phyloP scores from a whole-genome alignment of 352 stramenopile species.

The Aphanomyces invadans region DNA sequence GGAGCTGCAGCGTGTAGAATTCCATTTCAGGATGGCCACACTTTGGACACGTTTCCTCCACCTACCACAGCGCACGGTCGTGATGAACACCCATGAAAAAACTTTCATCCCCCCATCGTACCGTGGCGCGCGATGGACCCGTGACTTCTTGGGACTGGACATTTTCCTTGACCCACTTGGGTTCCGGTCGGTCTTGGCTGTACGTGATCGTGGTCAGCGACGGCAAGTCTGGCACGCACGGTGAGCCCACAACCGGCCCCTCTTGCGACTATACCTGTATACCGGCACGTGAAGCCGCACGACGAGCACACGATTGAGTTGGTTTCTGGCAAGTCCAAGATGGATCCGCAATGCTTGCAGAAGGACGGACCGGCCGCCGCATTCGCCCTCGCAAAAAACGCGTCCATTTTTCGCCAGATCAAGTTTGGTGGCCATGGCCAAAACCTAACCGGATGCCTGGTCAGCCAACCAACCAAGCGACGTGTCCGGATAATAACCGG shows the following conservation, averaged over 20 bases:
- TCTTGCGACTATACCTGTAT: slow-evolving; percentile 46
- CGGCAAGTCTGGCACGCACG: slow-evolving; percentile 46
- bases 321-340: slow-evolving; percentile 79
- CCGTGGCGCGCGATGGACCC: slow-evolving; percentile 85
- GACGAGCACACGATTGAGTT: slow-evolving; percentile 83
- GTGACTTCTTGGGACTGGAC: slow-evolving; percentile 73
- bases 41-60: slow-evolving; percentile 98
- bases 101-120: slow-evolving; percentile 98
- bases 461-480: not conserved
- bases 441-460: not conserved
- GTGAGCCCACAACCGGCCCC: too few relatives aligned
- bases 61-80: too few relatives aligned
- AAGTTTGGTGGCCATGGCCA: not conserved
- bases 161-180: slow-evolving; percentile 73
- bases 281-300: slow-evolving; percentile 79
- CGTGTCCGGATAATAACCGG: not conserved
- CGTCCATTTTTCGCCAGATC: not conserved
- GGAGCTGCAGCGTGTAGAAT: slow-evolving; percentile 99
- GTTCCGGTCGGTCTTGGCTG: slow-evolving; percentile 65
- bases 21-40: slow-evolving; percentile 95
- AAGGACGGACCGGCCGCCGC: slow-evolving; percentile 55
- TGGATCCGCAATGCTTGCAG: slow-evolving; percentile 82
- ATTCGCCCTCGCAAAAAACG: slow-evolving; percentile 6
- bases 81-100: slow-evolving; percentile 99
- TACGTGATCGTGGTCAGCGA: slow-evolving; percentile 64